Evolutionary conservation across 2,329 filamentous ascomycete species (phyloP), one percentile per base, ranked within the genome.

Genomic region (Alternaria viburni): DNA sequence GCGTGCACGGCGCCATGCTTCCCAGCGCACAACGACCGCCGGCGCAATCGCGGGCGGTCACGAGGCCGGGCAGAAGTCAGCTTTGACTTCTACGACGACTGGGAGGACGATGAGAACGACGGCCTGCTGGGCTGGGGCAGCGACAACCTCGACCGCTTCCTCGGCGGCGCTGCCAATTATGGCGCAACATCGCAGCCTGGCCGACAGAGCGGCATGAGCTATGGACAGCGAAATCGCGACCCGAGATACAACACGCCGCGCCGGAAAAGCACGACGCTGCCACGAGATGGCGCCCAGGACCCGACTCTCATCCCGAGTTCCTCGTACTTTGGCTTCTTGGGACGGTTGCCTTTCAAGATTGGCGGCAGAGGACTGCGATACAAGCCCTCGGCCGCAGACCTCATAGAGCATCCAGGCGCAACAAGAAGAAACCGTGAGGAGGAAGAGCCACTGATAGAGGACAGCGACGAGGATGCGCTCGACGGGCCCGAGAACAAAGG

Each of bases 81-180:
- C 74, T 98, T 98, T 77, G 95, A 97, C 79, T 98, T 98, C 79
- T 98, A 98, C 82, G 95, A 97, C 80, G 95, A 97, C 80, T 98
- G 95, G 95, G 93, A 97, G 65, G 86, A 88, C 58, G 86, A 89
- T 28, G 86, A 87, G 54, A 84, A 83, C 32, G 86, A 89, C 43
- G 86, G 89, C 0, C 79, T 95, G 51, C 82, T 94, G 56, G 90
- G 88, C 49, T 97, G 93, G 92, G 90, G 90, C 43, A 81, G 87
- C 70, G 93, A 96, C 73, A 93, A 97, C 76, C 89, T 96, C 83
- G 95, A 97, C 77, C 86, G 93, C 55, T 81, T 97, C 66, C 82
- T 97, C 54, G 92, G 90, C 11, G 90, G 91, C 6, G 90, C 89
- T 15, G 89, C 76, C 67, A 83, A 84, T 62, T 84, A 87, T 55